A percentile compares a stretch with the other conserved stretches of the same genome.
Conservation (phyloP, 179 eudicot genomes). For the Nepenthes alata region DNA sequence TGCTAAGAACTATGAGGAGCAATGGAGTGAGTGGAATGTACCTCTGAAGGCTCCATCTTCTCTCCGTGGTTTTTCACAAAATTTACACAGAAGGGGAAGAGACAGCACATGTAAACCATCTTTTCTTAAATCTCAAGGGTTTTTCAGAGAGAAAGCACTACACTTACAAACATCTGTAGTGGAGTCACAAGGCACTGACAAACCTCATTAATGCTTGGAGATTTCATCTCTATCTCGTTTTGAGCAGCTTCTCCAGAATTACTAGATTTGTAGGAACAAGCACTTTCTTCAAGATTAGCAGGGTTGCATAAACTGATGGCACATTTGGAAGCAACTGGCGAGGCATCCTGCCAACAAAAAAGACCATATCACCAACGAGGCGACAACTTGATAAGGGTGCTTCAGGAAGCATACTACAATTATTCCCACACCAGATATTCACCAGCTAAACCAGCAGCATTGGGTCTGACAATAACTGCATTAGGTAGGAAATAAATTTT, state of each 20-base stretch:
- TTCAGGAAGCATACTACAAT: not conserved
- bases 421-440: slow-evolving; percentile 37
- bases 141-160: not conserved
- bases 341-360: slow-evolving; percentile 33
- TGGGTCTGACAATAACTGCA: slow-evolving; percentile 44
- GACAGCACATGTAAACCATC: not conserved
- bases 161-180: not conserved
- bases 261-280: slow-evolving; percentile 46
- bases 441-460: slow-evolving; percentile 17
- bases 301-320: slow-evolving; percentile 30
- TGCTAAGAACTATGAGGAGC: too few species aligned
- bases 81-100: not conserved
- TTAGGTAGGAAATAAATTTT: slow-evolving; percentile 9
- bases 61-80: too few species aligned
- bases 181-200: slow-evolving; percentile 9
- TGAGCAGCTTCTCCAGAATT: slow-evolving; percentile 24
- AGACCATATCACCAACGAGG: not conserved
- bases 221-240: slow-evolving; percentile 18
- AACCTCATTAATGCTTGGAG: slow-evolving; percentile 25
- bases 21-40: too few species aligned
- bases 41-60: too few species aligned
- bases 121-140: not conserved
- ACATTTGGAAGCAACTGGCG: slow-evolving; percentile 28
- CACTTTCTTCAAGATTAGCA: slow-evolving; percentile 48
- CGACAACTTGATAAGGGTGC: not conserved